Evolutionary conservation across 306 rosid species (phyloP).

Genomic region (Prunus mume): DNA sequence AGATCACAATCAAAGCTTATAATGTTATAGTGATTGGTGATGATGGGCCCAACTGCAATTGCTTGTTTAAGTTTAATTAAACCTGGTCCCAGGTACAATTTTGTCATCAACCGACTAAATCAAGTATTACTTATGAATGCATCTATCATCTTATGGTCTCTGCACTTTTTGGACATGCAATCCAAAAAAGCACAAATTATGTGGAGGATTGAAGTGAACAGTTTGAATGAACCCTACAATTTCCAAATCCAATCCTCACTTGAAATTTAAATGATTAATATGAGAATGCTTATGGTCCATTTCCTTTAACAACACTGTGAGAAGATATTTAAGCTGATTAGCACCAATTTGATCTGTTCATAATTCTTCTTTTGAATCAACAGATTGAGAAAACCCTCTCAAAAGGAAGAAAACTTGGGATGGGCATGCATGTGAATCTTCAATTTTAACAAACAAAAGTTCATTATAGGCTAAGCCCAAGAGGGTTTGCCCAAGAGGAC

Average conservation of each 20-base stretch:
- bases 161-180: constrained; percentile 15
- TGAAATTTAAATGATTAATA: constrained; percentile 53
- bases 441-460: too few species aligned
- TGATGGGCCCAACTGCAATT: constrained; percentile 3
- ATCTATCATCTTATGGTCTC: not conserved
- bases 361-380: not conserved
- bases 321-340: not conserved
- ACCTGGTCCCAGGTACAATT: not conserved
- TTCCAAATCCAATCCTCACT: constrained; percentile 46
- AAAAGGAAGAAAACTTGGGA: not conserved
- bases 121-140: constrained; percentile 18
- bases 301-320: constrained; percentile 8
- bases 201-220: not conserved
- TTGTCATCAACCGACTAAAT: not conserved
- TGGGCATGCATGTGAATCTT: too few species aligned
- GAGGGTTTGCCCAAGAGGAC: too few species aligned
- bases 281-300: constrained; percentile 26
- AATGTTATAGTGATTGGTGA: not conserved
- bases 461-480: too few species aligned
- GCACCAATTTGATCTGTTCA: not conserved
- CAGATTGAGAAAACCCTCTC: not conserved
- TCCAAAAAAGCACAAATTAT: not conserved
- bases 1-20: constrained; percentile 14
- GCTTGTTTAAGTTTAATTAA: not conserved
- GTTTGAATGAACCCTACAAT: constrained; percentile 17